Base-by-base conservation (phyloP, 2,329 filamentous ascomycete genomes). In the Ophiosphaerella narmari region DNA sequence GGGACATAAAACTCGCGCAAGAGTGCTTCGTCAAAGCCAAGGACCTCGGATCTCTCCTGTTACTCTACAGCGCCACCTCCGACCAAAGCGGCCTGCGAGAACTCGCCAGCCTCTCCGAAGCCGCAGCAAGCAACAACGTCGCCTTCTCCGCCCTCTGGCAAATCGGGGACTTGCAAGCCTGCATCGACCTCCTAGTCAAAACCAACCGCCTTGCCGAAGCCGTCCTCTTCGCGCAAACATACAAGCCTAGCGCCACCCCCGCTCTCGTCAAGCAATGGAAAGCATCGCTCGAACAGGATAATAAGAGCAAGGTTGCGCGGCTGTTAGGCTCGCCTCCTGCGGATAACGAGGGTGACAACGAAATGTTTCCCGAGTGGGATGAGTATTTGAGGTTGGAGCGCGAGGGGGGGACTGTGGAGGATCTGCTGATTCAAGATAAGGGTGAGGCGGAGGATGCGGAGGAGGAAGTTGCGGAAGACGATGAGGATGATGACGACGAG, bases 321-420 rank as follows among this genome's bases (percentile, higher is more conserved):
- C 80, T 91, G 43, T 83, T 99, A 46, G 93, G 89, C 53, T 82
- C 90, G 0, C 94, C 94, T 0, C 89, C 85, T 12, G 49, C 49
- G 7, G 90, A 91, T 52, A 76, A 75, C 2, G 80, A 82, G 52
- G 77, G 78, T 6, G 82, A 85, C 53, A 88, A 88, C 35, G 92
- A 96, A 2, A 82, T 99, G 62, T 99, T 99, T 77, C 93, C 93
- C 0, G 91, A 97, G 67, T 99, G 94, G 94, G 89, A 96, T 4
- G 88, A 94, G 74, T 97, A 90, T 79, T 71, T 97, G 62, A 82
- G 83, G 67, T 71, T 96, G 55, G 94, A 97, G 78, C 83, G 82
- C 51, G 86, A 91, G 63, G 88, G 89, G 3, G 80, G 79, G 3
- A 71, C 75, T 43, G 74, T 75, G 31, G 74, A 74, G 36, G 72